Evolutionary conservation across 352 stramenopile species (phyloP).

Genomic region (Globisporangium takayamanum): DNA sequence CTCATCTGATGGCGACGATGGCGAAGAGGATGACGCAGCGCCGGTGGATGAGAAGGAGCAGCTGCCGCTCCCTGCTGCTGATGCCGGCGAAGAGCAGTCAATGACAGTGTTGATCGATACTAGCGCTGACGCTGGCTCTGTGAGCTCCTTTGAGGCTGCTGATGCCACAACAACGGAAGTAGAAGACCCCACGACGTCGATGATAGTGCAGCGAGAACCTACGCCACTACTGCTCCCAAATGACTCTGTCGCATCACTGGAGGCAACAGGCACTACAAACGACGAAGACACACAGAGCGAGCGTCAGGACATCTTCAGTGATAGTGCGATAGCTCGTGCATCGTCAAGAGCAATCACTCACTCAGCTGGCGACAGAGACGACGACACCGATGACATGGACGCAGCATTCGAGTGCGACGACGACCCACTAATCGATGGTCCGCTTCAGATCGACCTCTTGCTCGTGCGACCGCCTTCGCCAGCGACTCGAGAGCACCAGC

Average conservation of each 20-base stretch:
- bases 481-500: background rate
- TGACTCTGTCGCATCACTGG: background rate
- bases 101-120: too few species aligned
- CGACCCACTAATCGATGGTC: background rate
- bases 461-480: background rate
- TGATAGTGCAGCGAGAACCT: too few species aligned
- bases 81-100: too few species aligned
- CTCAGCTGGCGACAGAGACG: background rate
- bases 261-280: background rate
- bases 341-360: background rate
- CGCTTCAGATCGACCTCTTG: background rate
- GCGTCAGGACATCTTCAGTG: background rate
- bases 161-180: too few species aligned
- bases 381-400: background rate
- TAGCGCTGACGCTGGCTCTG: too few species aligned
- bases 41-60: too few species aligned
- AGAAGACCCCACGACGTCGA: too few species aligned
- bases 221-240: background rate
- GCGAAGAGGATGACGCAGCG: background rate
- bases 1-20: constrained; percentile 1
- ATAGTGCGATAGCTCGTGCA: background rate
- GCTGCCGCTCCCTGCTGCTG: too few species aligned
- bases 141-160: too few species aligned
- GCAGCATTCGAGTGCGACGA: background rate
- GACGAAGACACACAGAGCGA: background rate